Conservation (phyloP, 2,329 filamentous ascomycete species). For the Aaosphaeria arxii region DNA sequence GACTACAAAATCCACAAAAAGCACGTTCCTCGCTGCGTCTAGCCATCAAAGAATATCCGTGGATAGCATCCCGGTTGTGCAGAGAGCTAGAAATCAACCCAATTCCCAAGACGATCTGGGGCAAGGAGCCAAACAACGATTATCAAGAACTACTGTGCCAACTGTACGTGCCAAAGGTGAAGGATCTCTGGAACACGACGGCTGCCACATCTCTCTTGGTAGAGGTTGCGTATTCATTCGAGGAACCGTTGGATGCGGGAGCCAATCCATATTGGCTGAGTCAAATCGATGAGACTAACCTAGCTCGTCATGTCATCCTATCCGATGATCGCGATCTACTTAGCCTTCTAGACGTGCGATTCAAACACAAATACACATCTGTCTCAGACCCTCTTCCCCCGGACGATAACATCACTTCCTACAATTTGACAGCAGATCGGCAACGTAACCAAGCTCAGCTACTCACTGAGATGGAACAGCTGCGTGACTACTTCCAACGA, state of each 20-base stretch:
- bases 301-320: constrained; percentile 75
- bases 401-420: constrained; percentile 38
- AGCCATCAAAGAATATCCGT: constrained; percentile 74
- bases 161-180: constrained; percentile 72
- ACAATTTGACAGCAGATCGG: constrained; percentile 9
- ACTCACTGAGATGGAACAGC: constrained; percentile 19
- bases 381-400: constrained; percentile 84
- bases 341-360: constrained; percentile 61
- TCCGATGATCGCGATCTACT: constrained; percentile 72
- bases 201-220: constrained; percentile 67
- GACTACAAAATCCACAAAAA: constrained; percentile 63
- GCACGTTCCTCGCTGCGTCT: constrained; percentile 63
- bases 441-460: constrained; percentile 13
- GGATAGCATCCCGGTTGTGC: constrained; percentile 79
- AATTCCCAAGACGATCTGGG: constrained; percentile 80
- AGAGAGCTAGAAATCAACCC: constrained; percentile 74
- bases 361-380: constrained; percentile 56
- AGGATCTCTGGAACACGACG: constrained; percentile 82
- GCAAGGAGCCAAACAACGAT: constrained; percentile 63
- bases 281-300: constrained; percentile 38
- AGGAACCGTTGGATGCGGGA: constrained; percentile 20
- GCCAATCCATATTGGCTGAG: constrained; percentile 30
- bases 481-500: constrained; percentile 25
- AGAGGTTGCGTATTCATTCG: constrained; percentile 59
- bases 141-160: constrained; percentile 68